Evolutionary conservation across 306 rosid species (phyloP), one percentile per base, ranked within the genome.

Genomic region (Rosa chinensis): DNA sequence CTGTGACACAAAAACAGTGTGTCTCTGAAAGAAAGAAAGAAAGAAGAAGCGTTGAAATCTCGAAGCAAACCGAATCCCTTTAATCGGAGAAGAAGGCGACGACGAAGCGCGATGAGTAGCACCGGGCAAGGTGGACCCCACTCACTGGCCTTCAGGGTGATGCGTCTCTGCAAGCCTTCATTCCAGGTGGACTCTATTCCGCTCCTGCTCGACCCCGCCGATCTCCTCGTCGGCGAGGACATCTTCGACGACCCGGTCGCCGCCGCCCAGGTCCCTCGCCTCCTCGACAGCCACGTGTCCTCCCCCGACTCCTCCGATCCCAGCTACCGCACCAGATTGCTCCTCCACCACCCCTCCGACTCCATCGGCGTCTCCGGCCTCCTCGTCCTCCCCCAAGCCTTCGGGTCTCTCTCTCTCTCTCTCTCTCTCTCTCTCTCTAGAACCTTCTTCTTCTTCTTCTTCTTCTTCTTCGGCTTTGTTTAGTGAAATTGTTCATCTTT

Each of bases 331-430:
- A 39, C 81, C 79, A 79, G 98, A 18, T 91, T 92, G 88, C 92
- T 92, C 84, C 97, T 95, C 81, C 88, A 77, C 17, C 90, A 95
- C 35, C 82, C 79, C 83, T 85, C 91, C 70, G 97, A 91, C 64
- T 82, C 99, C 63, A 84, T 92, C 88, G 97, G 98, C 52, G 96
- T 95, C 90, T 89, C 96, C 48, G 97, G 94, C 80, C 98, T 95
- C 88, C 97, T 95, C 84, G 97, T 95, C 55, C 99, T 95, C 83
- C 99, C 98, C 23, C 98, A 95, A 85, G 90, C 99, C 48, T 95
- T 95, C 80, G 98, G 99, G 97, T 81, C 39, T 18, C 61, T 5
- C 80, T 58, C 68, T 13, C 48, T 32, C 35, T 62, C 47, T 8
- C 74, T 32, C 42, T 13, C 48, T 32, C 35, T 62, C 47, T 8